phyloP scores from a whole-genome alignment of 169 alveolate genomes.

The Plasmodium cynomolgi region DNA sequence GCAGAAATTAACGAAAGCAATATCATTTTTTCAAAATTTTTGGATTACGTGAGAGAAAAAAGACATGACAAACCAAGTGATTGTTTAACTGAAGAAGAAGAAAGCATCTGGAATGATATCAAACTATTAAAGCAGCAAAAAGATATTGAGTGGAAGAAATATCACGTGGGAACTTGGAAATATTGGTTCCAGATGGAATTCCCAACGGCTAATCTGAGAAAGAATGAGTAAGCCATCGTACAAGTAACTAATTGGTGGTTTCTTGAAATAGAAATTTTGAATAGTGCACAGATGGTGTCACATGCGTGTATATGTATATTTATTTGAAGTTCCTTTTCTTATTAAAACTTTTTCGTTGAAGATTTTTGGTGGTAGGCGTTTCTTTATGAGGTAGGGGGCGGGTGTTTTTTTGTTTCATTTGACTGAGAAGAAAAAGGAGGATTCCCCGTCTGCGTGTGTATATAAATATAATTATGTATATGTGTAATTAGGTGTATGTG shows the following conservation, averaged over 20 bases:
- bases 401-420: too few species aligned
- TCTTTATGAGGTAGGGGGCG: too few species aligned
- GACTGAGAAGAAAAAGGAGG: too few species aligned
- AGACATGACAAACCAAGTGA: background rate
- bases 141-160: slow-evolving; percentile 1
- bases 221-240: background rate
- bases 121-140: slow-evolving; percentile 2
- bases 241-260: background rate
- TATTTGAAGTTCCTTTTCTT: too few species aligned
- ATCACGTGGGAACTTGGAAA: slow-evolving; percentile 10
- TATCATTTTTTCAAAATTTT: background rate
- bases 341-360: too few species aligned
- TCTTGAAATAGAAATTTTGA: background rate
- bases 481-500: too few species aligned
- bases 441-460: too few species aligned
- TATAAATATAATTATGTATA: too few species aligned
- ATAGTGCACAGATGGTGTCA: background rate
- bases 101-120: background rate
- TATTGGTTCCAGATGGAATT: background rate
- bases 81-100: background rate
- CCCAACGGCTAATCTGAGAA: background rate
- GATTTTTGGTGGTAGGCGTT: too few species aligned
- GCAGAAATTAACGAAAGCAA: background rate
- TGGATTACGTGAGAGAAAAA: background rate
- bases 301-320: background rate